Conservation (phyloP, 805 yeast genomes). For the Kregervanrija delftensis region DNA sequence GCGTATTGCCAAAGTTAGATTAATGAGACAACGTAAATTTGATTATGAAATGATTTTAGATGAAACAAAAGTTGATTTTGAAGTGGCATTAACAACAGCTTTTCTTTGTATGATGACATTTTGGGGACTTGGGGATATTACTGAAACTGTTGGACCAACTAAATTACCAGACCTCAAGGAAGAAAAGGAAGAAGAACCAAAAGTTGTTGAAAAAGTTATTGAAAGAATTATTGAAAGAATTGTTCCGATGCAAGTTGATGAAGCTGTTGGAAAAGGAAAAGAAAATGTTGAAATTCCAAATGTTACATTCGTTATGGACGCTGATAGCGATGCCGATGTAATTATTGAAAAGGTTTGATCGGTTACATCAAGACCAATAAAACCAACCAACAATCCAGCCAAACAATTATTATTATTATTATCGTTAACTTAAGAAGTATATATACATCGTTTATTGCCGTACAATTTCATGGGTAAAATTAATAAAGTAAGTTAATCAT, state of each 20-base stretch:
- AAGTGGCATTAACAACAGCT: conserved; percentile 51
- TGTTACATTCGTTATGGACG: conserved; percentile 24
- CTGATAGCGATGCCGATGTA: conserved; percentile 26
- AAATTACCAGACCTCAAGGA: conserved; percentile 8
- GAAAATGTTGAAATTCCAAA: conserved; percentile 13
- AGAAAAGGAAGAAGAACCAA: neutral
- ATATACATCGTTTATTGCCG: neutral
- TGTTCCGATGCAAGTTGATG: conserved; percentile 4
- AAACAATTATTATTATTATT: neutral
- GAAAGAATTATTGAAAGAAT: conserved; percentile 4
- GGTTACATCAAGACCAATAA: neutral
- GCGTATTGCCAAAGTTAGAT: conserved; percentile 47
- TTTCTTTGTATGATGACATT: conserved; percentile 60
- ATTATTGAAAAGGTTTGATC: conserved; percentile 23
- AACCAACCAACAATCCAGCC: neutral
- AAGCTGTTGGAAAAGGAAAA: conserved; percentile 3
- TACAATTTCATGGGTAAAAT: neutral
- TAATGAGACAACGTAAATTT: conserved; percentile 51
- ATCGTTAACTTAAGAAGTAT: neutral
- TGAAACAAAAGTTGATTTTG: conserved; percentile 38
- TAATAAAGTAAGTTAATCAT: neutral
- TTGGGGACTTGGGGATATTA: conserved; percentile 53
- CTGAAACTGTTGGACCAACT: conserved; percentile 50
- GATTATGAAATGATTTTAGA: conserved; percentile 55
- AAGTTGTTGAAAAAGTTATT: conserved; percentile 7